Evolutionary conservation across 2,329 filamentous ascomycete species (phyloP).

Genomic region (Aschersonia sp.): DNA sequence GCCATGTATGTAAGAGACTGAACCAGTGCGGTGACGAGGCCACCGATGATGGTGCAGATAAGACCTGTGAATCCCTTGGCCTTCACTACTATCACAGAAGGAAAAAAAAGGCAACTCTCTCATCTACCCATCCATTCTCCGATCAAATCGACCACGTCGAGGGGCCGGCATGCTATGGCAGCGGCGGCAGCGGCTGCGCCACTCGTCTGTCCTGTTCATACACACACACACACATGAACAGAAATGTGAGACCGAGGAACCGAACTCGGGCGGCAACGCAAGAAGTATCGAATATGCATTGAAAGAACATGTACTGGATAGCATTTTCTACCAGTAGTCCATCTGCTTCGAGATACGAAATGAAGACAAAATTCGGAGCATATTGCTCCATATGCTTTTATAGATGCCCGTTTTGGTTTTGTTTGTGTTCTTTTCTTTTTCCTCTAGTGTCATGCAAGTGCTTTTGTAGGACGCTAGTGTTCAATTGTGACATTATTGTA

Average conservation of each 20-base stretch:
- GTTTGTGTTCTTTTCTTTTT: background rate
- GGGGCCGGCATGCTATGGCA: too few species aligned
- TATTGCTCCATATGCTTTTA: background rate
- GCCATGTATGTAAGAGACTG: too few species aligned
- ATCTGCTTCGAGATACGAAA: background rate
- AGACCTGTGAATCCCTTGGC: too few species aligned
- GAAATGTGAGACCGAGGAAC: background rate
- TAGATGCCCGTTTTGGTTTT: background rate
- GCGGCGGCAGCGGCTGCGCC: too few species aligned
- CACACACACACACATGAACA: background rate
- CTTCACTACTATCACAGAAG: background rate
- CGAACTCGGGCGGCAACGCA: too few species aligned
- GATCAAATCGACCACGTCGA: background rate
- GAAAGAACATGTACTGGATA: background rate
- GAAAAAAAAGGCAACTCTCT: background rate
- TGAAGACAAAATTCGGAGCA: background rate
- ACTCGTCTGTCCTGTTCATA: background rate
- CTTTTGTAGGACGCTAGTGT: background rate
- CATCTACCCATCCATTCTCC: background rate
- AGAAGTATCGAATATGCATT: background rate
- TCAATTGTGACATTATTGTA: too few species aligned
- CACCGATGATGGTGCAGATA: too few species aligned
- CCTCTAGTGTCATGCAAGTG: background rate
- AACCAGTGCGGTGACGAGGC: too few species aligned
- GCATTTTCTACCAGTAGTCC: background rate